Evolutionary conservation across 352 stramenopile genomes (phyloP).

Genomic region (Pythium inflatum): DNA sequence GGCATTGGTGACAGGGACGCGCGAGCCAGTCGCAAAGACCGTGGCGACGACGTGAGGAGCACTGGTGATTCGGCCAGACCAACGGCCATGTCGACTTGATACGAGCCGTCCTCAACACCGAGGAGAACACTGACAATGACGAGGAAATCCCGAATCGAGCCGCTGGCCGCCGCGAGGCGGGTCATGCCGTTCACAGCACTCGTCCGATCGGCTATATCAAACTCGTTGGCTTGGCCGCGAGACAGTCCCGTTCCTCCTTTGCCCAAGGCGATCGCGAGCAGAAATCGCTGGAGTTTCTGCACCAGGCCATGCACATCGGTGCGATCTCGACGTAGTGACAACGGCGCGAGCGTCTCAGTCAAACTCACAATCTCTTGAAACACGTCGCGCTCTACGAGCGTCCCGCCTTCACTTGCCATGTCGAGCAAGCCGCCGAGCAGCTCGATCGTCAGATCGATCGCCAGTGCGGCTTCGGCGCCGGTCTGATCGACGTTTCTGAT

Average conservation of each 20-base stretch:
- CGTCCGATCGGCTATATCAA: slow-evolving; percentile 36
- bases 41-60: background rate
- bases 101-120: slow-evolving; percentile 36
- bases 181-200: slow-evolving; percentile 60
- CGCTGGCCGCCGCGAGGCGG: slow-evolving; percentile 53
- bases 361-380: slow-evolving; percentile 28
- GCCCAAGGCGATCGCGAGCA: slow-evolving; percentile 12
- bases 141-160: slow-evolving; percentile 62
- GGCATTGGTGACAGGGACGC: background rate
- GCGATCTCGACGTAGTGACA: slow-evolving; percentile 39
- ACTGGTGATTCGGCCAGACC: background rate
- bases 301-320: background rate
- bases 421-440: slow-evolving; percentile 33
- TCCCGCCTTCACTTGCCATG: background rate
- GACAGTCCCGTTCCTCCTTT: no score
- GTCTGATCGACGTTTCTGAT: background rate
- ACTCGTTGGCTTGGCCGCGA: no score
- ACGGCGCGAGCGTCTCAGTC: slow-evolving; percentile 39
- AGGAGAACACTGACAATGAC: slow-evolving; percentile 60
- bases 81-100: background rate
- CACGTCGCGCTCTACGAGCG: slow-evolving; percentile 6
- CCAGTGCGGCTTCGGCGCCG: slow-evolving; percentile 6
- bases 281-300: slow-evolving; percentile 22
- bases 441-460: slow-evolving; percentile 10
- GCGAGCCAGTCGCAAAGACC: background rate